Evolutionary conservation across 306 rosid species (phyloP).

Genomic region (Astragalus membranaceus): DNA sequence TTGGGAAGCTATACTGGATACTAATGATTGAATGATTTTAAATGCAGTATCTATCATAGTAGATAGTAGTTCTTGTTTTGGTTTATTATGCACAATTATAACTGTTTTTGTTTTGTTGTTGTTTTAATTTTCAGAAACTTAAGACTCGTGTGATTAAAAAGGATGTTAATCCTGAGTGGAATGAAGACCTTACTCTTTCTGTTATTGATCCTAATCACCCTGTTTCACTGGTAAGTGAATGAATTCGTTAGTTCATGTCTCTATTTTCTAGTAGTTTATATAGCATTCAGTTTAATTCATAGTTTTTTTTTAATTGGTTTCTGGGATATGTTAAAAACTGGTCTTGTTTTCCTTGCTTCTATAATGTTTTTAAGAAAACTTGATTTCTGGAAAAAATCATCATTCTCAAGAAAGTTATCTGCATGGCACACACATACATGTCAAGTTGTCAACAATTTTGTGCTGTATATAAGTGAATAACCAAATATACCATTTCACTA

Average conservation of each 20-base stretch:
- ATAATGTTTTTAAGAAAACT: too few species aligned
- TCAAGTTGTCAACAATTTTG: conserved; percentile 1
- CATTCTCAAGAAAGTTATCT: neutral
- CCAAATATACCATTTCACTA: neutral
- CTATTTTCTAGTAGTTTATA: neutral
- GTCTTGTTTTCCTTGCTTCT: neutral
- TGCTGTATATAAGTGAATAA: neutral
- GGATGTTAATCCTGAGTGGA: conserved; percentile 94
- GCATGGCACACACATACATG: neutral
- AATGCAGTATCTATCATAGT: neutral
- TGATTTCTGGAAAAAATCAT: neutral
- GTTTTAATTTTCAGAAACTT: conserved; percentile 49
- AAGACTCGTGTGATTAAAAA: conserved; percentile 76
- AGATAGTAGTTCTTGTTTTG: neutral
- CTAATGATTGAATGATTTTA: neutral
- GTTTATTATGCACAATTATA: neutral
- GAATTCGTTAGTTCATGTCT: neutral
- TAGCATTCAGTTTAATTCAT: neutral
- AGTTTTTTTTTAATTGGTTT: neutral
- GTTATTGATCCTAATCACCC: conserved; percentile 45
- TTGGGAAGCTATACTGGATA: neutral
- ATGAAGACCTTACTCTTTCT: conserved; percentile 92
- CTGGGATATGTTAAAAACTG: neutral
- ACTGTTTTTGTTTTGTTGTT: neutral
- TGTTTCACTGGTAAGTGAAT: conserved; percentile 48